Evolutionary conservation across 805 yeast genomes (phyloP).

Genomic region (Yamadazyma sp.): DNA sequence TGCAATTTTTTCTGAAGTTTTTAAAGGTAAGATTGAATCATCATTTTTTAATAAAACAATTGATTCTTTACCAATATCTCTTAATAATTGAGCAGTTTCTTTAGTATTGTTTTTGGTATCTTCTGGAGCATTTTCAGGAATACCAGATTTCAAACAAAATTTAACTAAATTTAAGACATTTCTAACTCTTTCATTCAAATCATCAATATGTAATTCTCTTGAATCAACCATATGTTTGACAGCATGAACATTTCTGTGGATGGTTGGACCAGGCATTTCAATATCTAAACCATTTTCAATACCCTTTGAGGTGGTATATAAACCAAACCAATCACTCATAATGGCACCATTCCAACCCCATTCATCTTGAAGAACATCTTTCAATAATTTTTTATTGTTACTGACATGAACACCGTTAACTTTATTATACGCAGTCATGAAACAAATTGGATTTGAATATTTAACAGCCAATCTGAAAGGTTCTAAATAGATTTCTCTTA

Average conservation of each 20-base stretch:
- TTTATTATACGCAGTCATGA: conserved; percentile 64
- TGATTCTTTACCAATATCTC: conserved; percentile 44
- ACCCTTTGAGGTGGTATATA: conserved; percentile 44
- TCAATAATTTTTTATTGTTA: conserved; percentile 39
- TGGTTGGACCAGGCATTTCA: conserved; percentile 68
- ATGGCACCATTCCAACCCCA: conserved; percentile 56
- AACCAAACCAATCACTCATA: conserved; percentile 67
- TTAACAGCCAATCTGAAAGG: conserved; percentile 62
- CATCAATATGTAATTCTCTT: conserved; percentile 38
- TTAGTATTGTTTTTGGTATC: conserved; percentile 38
- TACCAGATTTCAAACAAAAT: conserved; percentile 34
- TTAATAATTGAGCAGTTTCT: conserved; percentile 41
- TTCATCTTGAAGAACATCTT: conserved; percentile 49
- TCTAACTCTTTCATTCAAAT: conserved; percentile 48
- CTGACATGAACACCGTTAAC: conserved; percentile 61
- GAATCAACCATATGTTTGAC: conserved; percentile 41
- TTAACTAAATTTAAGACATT: conserved; percentile 47
- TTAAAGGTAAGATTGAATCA: conserved; percentile 23
- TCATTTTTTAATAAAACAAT: conserved; percentile 31
- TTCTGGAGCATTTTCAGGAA: conserved; percentile 36
- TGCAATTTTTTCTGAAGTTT: conserved; percentile 28
- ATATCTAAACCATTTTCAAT: conserved; percentile 56
- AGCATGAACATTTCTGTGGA: conserved; percentile 39
- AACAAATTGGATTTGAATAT: conserved; percentile 48
- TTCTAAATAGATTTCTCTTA: conserved; percentile 60